These are phyloP conservation scores for Annulohypoxylon nitens DNA, from an alignment of 495 filamentous ascomycete genomes.

Conservation along the genomic window DNA sequence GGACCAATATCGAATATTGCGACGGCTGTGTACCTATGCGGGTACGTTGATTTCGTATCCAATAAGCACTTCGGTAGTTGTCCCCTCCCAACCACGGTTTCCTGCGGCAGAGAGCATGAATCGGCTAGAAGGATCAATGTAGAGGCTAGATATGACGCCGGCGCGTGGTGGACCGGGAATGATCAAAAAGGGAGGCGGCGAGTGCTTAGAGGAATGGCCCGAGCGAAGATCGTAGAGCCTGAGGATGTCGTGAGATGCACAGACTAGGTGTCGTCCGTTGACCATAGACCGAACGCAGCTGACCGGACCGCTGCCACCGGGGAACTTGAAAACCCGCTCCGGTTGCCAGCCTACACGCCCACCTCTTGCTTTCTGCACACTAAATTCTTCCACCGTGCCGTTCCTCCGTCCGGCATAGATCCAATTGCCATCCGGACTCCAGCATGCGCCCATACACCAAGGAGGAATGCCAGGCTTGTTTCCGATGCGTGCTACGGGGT, in stretches of 20 bases:
- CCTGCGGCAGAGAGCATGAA: constrained; percentile 93
- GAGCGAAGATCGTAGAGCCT: constrained; percentile 90
- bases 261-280: constrained; percentile 92
- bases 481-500: constrained; percentile 81
- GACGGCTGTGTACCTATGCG: not conserved
- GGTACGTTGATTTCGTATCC: constrained; percentile 85
- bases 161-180: constrained; percentile 90
- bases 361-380: constrained; percentile 81
- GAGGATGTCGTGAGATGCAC: constrained; percentile 94
- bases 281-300: constrained; percentile 90
- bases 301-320: constrained; percentile 87
- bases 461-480: constrained; percentile 81
- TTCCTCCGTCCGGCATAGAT: constrained; percentile 95
- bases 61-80: constrained; percentile 87
- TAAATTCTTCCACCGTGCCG: constrained; percentile 94
- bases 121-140: constrained; percentile 86
- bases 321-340: constrained; percentile 89
- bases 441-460: constrained; percentile 99
- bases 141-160: constrained; percentile 86
- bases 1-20: not conserved
- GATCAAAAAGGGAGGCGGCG: constrained; percentile 91
- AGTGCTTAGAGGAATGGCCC: constrained; percentile 72
- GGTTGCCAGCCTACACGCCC: constrained; percentile 65
- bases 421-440: constrained; percentile 95
- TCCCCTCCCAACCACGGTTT: constrained; percentile 96